These are phyloP conservation scores for Atalantia buxifolia DNA, from an alignment of 345 rosid species.

Conservation along the genomic window DNA sequence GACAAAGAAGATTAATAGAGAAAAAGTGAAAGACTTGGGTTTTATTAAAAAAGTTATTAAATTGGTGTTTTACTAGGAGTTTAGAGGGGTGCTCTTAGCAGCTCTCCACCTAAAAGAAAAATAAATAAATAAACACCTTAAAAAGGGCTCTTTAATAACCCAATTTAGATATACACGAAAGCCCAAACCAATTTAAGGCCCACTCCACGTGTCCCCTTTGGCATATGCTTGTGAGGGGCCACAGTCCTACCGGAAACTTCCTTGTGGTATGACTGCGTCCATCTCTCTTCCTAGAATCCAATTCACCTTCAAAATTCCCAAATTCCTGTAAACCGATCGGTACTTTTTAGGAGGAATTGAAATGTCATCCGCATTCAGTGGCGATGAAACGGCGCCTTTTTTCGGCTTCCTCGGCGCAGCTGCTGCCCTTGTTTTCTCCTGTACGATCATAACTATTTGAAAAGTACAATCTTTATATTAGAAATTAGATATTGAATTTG, in stretches of 20 bases:
- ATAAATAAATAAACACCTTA: no score
- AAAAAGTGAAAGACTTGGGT: no score
- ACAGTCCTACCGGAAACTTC: background rate
- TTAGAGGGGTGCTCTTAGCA: no score
- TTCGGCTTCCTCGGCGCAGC: conserved; percentile 52
- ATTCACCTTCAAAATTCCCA: background rate
- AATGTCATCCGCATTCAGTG: conserved; percentile 35
- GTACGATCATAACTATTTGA: conserved; percentile 2
- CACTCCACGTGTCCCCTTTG: background rate
- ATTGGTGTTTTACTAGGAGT: no score
- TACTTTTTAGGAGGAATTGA: background rate
- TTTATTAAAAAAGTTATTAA: no score
- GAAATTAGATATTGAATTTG: background rate
- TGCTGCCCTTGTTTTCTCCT: conserved; percentile 41
- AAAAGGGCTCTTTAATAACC: no score
- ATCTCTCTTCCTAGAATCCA: background rate
- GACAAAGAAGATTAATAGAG: no score
- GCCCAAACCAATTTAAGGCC: background rate
- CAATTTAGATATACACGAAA: no score
- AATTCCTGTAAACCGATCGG: background rate
- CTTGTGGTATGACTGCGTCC: background rate
- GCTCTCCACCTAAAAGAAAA: no score
- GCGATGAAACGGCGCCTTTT: conserved; percentile 46
- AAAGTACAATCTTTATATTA: background rate
- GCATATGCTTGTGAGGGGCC: background rate